phyloP scores from a whole-genome alignment of 176 grass and related monocot species.

The Eremochloa ophiuroides region DNA sequence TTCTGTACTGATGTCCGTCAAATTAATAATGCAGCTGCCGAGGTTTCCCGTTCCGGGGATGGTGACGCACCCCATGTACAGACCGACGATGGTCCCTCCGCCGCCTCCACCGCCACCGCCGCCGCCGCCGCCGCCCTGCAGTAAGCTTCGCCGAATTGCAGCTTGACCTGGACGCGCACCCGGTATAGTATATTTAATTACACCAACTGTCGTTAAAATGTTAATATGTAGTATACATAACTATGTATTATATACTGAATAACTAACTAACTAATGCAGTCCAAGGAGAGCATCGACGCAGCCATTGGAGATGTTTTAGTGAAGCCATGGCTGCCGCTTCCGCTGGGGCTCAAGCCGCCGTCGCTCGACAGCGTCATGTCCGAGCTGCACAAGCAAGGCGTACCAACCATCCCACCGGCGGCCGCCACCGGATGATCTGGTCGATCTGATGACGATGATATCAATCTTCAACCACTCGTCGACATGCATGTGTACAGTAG shows the following conservation, averaged over 20 bases:
- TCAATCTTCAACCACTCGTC: neutral
- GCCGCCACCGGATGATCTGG: neutral
- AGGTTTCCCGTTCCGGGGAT: constrained; percentile 57
- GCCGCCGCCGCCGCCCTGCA: neutral
- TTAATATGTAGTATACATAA: no score
- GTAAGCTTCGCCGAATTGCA: constrained; percentile 47
- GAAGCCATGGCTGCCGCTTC: constrained; percentile 91
- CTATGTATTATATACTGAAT: neutral
- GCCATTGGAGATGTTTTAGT: constrained; percentile 98
- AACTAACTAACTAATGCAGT: constrained; percentile 20
- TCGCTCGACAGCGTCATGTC: constrained; percentile 70
- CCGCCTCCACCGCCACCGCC: constrained; percentile 27
- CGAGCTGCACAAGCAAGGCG: constrained; percentile 77
- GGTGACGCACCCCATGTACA: constrained; percentile 58
- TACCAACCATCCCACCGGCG: constrained; percentile 59
- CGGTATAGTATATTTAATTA: no score
- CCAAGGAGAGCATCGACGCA: constrained; percentile 75
- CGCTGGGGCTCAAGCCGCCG: constrained; percentile 84
- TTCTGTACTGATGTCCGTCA: no score
- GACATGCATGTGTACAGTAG: no score
- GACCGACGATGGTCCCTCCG: constrained; percentile 12
- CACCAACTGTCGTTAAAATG: no score
- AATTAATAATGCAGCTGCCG: constrained; percentile 41
- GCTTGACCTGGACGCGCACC: constrained; percentile 67
- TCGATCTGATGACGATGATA: neutral